Evolutionary conservation across 148 eudicot species (phyloP).

Genomic region (Oxyria digyna): DNA sequence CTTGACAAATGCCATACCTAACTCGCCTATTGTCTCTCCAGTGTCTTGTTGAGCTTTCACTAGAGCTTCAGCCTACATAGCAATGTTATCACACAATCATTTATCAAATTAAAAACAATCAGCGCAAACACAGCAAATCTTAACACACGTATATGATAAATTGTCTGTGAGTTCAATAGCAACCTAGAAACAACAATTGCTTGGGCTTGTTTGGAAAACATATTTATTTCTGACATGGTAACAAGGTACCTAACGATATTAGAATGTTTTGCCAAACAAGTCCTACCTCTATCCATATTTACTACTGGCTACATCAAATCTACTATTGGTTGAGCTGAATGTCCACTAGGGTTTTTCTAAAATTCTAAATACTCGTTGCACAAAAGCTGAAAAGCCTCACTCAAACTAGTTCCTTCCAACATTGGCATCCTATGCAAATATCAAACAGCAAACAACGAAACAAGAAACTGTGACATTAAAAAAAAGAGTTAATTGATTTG

Average conservation of each 20-base stretch:
- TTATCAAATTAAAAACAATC: background rate
- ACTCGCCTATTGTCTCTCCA: slow-evolving; percentile 13
- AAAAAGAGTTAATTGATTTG: background rate
- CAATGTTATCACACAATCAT: background rate
- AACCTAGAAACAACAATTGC: background rate
- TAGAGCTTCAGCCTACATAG: slow-evolving; percentile 7
- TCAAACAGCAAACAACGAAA: background rate
- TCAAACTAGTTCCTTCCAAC: background rate
- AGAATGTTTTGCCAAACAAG: background rate
- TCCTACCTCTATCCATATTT: background rate
- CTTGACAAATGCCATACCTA: slow-evolving; percentile 10
- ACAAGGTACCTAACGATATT: background rate
- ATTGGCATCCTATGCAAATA: background rate
- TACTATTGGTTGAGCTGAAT: background rate
- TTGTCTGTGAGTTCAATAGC: background rate
- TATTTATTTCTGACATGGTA: background rate
- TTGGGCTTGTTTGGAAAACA: background rate
- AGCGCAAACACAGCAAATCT: background rate
- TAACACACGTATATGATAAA: too few relatives aligned
- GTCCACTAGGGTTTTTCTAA: background rate
- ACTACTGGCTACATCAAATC: background rate
- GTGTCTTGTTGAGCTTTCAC: slow-evolving; percentile 11
- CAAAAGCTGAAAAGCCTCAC: background rate
- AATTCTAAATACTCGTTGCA: background rate
- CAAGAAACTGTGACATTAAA: background rate